A percentile compares a stretch with the other conserved stretches of the same genome.
These are phyloP conservation scores for Kazachstania kunashirensis DNA, from an alignment of 805 yeast species.

Conservation along the genomic window DNA sequence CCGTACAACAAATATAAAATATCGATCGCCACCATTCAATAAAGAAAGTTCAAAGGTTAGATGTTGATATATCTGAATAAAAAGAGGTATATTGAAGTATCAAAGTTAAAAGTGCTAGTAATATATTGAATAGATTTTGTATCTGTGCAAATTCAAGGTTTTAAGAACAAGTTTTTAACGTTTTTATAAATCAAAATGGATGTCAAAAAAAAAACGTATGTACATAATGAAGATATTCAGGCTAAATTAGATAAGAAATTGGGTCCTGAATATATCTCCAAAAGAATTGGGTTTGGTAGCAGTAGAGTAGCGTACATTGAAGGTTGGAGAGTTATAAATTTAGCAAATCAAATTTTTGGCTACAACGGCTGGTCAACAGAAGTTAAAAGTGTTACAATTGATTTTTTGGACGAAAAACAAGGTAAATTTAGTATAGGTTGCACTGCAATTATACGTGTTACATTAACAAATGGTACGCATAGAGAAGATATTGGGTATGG, in stretches of 20 bases:
- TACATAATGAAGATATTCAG: constrained; percentile 27
- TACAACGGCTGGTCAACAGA: constrained; percentile 79
- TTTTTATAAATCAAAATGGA: constrained; percentile 18
- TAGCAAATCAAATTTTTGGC: constrained; percentile 76
- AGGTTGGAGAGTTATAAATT: constrained; percentile 74
- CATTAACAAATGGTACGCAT: constrained; percentile 64
- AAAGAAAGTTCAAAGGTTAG: too few species aligned
- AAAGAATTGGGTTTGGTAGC: constrained; percentile 68
- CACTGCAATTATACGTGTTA: constrained; percentile 62
- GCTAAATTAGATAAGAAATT: constrained; percentile 37
- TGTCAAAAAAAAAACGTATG: constrained; percentile 12
- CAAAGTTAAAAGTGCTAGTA: too few species aligned
- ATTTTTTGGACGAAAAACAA: constrained; percentile 56
- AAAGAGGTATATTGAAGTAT: too few species aligned
- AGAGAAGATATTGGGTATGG: constrained; percentile 85
- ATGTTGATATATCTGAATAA: too few species aligned
- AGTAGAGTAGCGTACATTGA: constrained; percentile 62
- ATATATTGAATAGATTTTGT: too few species aligned
- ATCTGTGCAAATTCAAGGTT: too few species aligned
- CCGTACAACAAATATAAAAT: too few species aligned
- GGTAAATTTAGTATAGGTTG: constrained; percentile 56
- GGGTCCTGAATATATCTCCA: constrained; percentile 73
- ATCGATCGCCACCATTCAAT: too few species aligned
- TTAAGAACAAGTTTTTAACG: too few species aligned
- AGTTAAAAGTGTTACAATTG: constrained; percentile 53